A percentile compares a stretch with the other conserved stretches of the same genome.
Evolutionary conservation across 2,329 filamentous ascomycete genomes (phyloP).

Genomic region (Fusarium paranaense): DNA sequence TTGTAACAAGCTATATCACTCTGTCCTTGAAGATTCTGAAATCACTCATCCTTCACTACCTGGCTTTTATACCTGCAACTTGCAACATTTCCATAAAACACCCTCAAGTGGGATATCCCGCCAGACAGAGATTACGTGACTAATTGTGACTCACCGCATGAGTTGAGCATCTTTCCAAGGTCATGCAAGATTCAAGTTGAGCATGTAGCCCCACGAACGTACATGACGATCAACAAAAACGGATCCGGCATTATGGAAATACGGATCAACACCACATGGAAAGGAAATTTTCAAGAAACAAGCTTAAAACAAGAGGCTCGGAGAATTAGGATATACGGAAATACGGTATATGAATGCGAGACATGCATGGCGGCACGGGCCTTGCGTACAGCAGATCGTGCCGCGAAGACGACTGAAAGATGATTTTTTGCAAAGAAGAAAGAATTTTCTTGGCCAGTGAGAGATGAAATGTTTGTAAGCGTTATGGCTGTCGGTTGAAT

Average conservation of each 20-base stretch:
- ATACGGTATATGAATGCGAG: neutral
- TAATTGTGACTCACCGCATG: neutral
- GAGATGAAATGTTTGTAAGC: neutral
- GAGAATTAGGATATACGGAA: neutral
- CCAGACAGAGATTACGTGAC: neutral
- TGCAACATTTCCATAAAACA: neutral
- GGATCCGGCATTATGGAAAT: neutral
- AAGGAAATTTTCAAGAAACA: neutral
- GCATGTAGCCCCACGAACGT: neutral
- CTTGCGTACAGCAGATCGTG: neutral
- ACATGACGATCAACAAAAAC: neutral
- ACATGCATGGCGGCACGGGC: neutral
- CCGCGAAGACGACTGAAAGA: neutral
- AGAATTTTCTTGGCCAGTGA: neutral
- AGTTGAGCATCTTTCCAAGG: neutral
- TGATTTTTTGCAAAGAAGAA: neutral
- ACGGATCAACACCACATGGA: neutral
- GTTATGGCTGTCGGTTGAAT: neutral
- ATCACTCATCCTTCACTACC: neutral
- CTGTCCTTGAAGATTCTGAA: neutral
- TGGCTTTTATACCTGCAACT: neutral
- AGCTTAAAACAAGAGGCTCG: neutral
- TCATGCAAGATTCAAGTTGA: neutral
- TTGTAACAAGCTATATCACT: neutral
- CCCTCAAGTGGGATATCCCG: neutral